Evolutionary conservation across 768 basidiomycete species (phyloP).

Genomic region (Hygrophoropsis aurantiaca): DNA sequence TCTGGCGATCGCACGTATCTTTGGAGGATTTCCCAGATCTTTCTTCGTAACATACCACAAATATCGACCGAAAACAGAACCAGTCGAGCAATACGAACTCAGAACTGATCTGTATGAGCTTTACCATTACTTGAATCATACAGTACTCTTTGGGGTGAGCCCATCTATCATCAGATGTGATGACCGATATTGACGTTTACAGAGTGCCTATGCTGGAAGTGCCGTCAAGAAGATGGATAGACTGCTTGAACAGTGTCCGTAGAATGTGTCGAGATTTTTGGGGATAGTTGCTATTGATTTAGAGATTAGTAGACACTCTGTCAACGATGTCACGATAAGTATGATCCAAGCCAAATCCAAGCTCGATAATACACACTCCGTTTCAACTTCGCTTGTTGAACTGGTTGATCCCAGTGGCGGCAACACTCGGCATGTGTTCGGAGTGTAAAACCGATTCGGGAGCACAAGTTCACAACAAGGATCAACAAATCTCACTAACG

Average conservation of each 20-base stretch:
- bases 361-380: too few species aligned
- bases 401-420: not conserved
- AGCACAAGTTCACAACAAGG: constrained; percentile 14
- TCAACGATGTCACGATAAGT: too few species aligned
- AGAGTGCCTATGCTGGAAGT: constrained; percentile 53
- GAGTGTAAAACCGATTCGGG: constrained; percentile 10
- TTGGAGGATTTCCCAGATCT: constrained; percentile 65
- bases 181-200: not conserved
- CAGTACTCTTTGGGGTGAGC: constrained; percentile 74
- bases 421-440: not conserved
- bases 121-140: constrained; percentile 83
- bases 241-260: constrained; percentile 37
- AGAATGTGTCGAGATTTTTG: too few species aligned
- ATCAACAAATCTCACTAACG: constrained; percentile 27
- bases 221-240: constrained; percentile 48
- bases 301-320: too few species aligned
- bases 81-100: constrained; percentile 61
- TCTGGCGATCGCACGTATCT: constrained; percentile 76
- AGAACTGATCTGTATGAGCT: constrained; percentile 73
- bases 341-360: too few species aligned
- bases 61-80: constrained; percentile 61
- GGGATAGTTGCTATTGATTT: too few species aligned
- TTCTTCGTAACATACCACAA: constrained; percentile 71
- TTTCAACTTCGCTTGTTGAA: too few species aligned
- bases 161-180: not conserved